Conservation (phyloP, 257 asterid genomes). For the Rauvolfia tetraphylla region DNA sequence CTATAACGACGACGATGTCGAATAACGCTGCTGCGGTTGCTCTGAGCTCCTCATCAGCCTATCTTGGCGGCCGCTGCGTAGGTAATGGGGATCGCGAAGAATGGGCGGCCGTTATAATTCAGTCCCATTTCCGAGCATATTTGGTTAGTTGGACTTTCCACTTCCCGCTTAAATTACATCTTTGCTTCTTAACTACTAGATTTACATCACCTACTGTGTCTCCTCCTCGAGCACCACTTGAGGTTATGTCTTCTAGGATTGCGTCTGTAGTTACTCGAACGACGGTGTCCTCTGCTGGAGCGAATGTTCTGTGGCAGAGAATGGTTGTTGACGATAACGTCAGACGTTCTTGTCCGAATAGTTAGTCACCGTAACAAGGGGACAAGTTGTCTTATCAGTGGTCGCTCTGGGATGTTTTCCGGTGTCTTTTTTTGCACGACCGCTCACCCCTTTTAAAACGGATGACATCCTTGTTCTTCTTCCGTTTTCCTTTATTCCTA, state of each 20-base stretch:
- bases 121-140: conserved; percentile 46
- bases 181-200: not conserved
- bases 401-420: conserved; percentile 4
- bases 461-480: not conserved
- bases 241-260: not conserved
- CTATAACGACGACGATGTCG: not conserved
- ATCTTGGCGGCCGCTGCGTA: conserved; percentile 17
- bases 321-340: not conserved
- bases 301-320: not conserved
- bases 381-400: not conserved
- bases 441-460: not conserved
- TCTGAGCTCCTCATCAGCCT: not conserved
- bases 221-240: not conserved
- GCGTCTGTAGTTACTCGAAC: not conserved
- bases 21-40: not conserved
- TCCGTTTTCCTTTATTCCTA: not conserved
- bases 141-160: conserved; percentile 30
- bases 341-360: not conserved
- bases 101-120: conserved; percentile 40
- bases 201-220: not conserved
- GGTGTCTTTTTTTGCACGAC: conserved; percentile 1
- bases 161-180: not conserved
- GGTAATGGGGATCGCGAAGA: conserved; percentile 20
- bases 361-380: not conserved
- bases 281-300: not conserved